Conservation (phyloP, 768 basidiomycete genomes). For the Macrolepiota dolichaula region DNA sequence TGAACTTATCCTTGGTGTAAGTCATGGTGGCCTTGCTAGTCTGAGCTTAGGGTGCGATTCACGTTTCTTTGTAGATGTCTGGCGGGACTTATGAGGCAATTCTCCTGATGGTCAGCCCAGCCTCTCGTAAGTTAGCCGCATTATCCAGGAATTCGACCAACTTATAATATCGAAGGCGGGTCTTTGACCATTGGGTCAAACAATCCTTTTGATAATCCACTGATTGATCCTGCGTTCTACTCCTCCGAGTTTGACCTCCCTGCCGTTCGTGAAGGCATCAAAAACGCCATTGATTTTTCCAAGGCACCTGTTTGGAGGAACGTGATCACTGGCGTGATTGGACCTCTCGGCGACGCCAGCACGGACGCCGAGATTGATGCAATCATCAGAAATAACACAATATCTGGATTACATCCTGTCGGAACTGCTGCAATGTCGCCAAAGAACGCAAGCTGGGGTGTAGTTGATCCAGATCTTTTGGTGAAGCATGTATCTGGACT, state of each 20-base stretch:
- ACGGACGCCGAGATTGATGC: conserved; percentile 11
- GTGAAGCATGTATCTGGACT: conserved; percentile 32
- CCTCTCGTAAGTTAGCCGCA: conserved; percentile 18
- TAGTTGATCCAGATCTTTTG: conserved; percentile 33
- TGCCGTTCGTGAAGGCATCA: conserved; percentile 18
- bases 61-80: conserved; percentile 5
- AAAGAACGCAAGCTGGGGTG: conserved; percentile 24
- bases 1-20: conserved; percentile 5
- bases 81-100: conserved; percentile 19
- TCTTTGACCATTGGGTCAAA: conserved; percentile 16
- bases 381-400: conserved; percentile 18
- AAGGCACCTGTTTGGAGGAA: conserved; percentile 16
- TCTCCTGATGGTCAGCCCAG: conserved; percentile 22
- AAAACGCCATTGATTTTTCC: conserved; percentile 16
- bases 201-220: conserved; percentile 23
- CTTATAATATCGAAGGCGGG: conserved; percentile 12
- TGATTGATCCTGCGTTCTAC: conserved; percentile 15
- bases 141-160: not conserved
- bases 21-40: not conserved
- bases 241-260: conserved; percentile 12
- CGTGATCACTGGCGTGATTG: conserved; percentile 11
- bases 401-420: conserved; percentile 27
- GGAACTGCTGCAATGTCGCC: conserved; percentile 31
- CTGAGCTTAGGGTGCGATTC: not conserved
- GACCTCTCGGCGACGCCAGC: conserved; percentile 4